A percentile compares a stretch with the other conserved stretches of the same genome.
These are phyloP conservation scores for Penicillium expansum DNA, from an alignment of 2,329 filamentous ascomycete genomes.

Conservation along the genomic window DNA sequence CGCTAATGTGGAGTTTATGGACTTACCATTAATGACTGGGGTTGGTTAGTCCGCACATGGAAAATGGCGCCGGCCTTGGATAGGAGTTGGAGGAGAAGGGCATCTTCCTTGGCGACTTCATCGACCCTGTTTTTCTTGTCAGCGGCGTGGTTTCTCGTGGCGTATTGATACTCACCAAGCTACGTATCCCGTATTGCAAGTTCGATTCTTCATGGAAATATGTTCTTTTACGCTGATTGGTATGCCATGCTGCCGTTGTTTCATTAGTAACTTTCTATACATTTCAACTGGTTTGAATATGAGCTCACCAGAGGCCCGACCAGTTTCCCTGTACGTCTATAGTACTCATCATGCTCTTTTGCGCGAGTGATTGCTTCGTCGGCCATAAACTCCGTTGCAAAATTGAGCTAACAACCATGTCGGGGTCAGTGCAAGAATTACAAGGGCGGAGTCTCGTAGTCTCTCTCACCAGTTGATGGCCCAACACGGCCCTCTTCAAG, in stretches of 20 bases:
- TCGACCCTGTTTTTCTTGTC: conserved; percentile 30
- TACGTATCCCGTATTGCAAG: conserved; percentile 37
- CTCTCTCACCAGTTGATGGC: conserved; percentile 33
- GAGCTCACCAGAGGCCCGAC: conserved; percentile 46
- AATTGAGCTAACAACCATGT: conserved; percentile 29
- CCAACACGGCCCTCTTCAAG: conserved; percentile 34
- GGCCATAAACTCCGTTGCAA: conserved; percentile 40
- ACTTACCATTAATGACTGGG: conserved; percentile 41
- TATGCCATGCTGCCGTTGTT: conserved; percentile 46
- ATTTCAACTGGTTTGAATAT: neutral
- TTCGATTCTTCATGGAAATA: conserved; percentile 55
- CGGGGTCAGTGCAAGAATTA: neutral
- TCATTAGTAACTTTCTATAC: neutral
- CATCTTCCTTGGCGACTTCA: conserved; percentile 36
- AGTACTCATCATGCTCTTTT: conserved; percentile 34
- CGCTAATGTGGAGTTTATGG: neutral
- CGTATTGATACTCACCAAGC: conserved; percentile 26
- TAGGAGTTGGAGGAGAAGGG: conserved; percentile 33
- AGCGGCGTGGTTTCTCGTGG: neutral
- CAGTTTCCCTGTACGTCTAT: conserved; percentile 38
- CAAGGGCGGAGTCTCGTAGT: neutral
- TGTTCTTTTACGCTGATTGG: conserved; percentile 61
- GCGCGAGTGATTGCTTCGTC: conserved; percentile 36
- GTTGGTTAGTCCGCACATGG: conserved; percentile 46
- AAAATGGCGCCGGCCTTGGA: conserved; percentile 42